Evolutionary conservation across 2,329 filamentous ascomycete species (phyloP), one percentile per base, ranked within the genome.

Genomic region (Pseudogymnoascus sp.): DNA sequence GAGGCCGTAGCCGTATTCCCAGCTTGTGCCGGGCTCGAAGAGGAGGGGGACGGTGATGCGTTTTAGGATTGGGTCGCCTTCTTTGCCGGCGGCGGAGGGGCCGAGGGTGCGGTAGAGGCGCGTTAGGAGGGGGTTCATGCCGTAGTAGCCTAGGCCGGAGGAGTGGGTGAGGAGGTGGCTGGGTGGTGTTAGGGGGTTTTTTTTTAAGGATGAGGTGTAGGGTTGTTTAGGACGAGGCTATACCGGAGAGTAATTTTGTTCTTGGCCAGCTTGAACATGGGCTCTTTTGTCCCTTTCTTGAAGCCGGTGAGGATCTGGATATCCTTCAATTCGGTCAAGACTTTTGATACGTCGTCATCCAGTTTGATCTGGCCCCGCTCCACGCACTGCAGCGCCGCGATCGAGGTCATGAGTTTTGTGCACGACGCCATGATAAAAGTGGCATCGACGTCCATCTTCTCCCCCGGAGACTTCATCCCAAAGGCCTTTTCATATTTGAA

Each of bases 21-120:
- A 88, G 2, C 73, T 74, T 21, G 79, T 76, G 0, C 84, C 84
- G 0, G 85, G 85, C 63, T 87, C 83, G 63, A 84, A 84, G 0
- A 86, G 68, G 12, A 89, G 71, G 0, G 84, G 84, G 5, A 56
- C 61, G 10, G 39, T 26, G 33, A 41, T 59, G 52, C 21, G 23
- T 12, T 39, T 26, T 3, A 37, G 9, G 1, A 58, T 61, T 4
- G 63, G 6, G 6, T 59, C 13, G 3, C 4, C 8, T 13, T 19
- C 19, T 15, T 60, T n/a, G 6, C 41, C 57, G 5, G 52, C 10
- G 13, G 39, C 30, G 21, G 63, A 55, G 12, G 30, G 10, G 7
- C 60, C 59, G 6, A 58, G 60, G 6, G 33, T 48, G 5, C 9
- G 30, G 13, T 59, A 63, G 56, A 61, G 65, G 7, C 59, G 18